Evolutionary conservation across 768 basidiomycete genomes (phyloP).

Genomic region (Podaxis pistillaris): DNA sequence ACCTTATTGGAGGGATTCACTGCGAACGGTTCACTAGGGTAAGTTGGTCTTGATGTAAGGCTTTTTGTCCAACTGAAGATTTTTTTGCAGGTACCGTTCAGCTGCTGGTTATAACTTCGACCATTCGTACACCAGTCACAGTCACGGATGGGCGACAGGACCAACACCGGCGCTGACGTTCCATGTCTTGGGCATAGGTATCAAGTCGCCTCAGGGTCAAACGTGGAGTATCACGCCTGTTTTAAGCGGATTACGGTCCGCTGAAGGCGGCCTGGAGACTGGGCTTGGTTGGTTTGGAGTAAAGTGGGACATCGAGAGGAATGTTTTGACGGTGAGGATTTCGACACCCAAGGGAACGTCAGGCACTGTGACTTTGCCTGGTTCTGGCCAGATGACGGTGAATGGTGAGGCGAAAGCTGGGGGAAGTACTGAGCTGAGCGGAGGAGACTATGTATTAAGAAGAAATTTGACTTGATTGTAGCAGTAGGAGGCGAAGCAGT

Average conservation of each 20-base stretch:
- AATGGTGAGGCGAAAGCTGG: neutral
- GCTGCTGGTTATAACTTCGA: conserved; percentile 56
- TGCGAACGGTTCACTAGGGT: conserved; percentile 54
- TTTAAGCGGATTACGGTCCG: conserved; percentile 34
- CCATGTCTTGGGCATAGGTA: conserved; percentile 52
- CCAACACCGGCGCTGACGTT: conserved; percentile 57
- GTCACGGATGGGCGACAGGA: conserved; percentile 60
- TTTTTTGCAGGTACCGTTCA: conserved; percentile 39
- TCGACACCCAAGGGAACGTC: conserved; percentile 8
- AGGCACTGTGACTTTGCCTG: conserved; percentile 8
- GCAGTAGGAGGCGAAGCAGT: neutral
- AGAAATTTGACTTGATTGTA: neutral
- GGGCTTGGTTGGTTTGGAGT: conserved; percentile 51
- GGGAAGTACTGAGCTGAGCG: neutral
- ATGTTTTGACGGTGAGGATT: neutral
- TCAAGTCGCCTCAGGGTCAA: conserved; percentile 43
- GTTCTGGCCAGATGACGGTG: conserved; percentile 3
- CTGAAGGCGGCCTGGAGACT: conserved; percentile 54
- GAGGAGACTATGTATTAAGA: conserved; percentile 8
- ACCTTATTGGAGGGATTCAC: conserved; percentile 60
- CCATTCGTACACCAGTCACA: conserved; percentile 53
- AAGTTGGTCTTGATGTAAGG: conserved; percentile 12
- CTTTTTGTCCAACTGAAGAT: neutral
- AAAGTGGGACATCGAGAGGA: conserved; percentile 33
- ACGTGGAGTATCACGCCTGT: conserved; percentile 48